A percentile compares a stretch with the other conserved stretches of the same genome.
Conservation (phyloP, 2,329 filamentous ascomycete genomes). For the Sporothrix mexicana region DNA sequence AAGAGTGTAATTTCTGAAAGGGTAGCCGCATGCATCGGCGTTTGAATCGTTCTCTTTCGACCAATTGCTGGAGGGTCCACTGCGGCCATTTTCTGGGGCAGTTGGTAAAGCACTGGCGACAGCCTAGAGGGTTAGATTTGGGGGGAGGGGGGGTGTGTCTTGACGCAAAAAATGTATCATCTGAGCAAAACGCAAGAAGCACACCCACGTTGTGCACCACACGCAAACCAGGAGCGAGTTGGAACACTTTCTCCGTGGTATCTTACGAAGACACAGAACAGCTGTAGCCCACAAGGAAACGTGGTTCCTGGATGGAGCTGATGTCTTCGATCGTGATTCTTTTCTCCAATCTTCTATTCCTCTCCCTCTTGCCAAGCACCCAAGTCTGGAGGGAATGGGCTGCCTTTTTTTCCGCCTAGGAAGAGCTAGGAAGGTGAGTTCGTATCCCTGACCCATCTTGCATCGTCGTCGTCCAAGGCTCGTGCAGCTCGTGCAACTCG, state of each 20-base stretch:
- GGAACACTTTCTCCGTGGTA: too few relatives aligned
- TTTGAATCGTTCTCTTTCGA: constrained; percentile 5
- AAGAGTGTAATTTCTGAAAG: neutral
- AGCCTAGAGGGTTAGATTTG: neutral
- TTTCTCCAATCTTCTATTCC: neutral
- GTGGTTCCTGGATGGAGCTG: neutral
- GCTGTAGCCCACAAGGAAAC: neutral
- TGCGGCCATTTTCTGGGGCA: neutral
- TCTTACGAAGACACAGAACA: neutral
- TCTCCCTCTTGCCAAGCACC: neutral
- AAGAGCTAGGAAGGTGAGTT: constrained; percentile 8
- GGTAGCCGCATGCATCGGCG: neutral
- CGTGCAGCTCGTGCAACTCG: neutral
- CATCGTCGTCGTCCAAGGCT: neutral
- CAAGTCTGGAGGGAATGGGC: neutral
- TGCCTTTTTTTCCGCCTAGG: neutral
- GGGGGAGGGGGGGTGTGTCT: constrained; percentile 3
- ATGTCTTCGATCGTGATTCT: neutral
- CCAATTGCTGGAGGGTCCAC: too few relatives aligned
- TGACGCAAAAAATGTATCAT: constrained; percentile 9
- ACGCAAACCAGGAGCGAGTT: too few relatives aligned
- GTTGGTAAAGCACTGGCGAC: neutral
- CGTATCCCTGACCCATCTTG: neutral
- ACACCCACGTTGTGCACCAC: neutral
- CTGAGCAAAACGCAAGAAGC: neutral